phyloP scores from a whole-genome alignment of 441 rosid species.

The Pelargonium citronellum region DNA sequence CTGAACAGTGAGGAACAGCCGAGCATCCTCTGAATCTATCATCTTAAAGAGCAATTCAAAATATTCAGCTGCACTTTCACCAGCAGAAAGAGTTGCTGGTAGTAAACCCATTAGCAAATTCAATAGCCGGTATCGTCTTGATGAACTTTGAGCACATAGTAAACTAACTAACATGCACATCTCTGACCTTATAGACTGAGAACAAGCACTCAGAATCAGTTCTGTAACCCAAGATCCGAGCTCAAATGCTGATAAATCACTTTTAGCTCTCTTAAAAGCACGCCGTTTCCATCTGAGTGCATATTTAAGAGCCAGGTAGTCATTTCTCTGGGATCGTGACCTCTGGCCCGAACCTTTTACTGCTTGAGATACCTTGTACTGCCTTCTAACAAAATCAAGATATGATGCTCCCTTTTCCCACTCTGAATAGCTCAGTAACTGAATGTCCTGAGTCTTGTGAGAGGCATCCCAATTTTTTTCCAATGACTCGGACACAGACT shows the following conservation, averaged over 20 bases:
- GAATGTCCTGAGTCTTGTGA: conserved; percentile 73
- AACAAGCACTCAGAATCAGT: conserved; percentile 98
- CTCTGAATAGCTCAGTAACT: conserved; percentile 88
- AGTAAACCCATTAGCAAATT: conserved; percentile 80
- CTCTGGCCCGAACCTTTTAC: conserved; percentile 67
- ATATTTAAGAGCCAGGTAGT: conserved; percentile 88
- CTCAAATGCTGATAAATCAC: conserved; percentile 79
- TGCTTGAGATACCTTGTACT: conserved; percentile 84
- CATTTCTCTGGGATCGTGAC: conserved; percentile 76
- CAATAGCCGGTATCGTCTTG: conserved; percentile 79
- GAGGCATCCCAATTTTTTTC: conserved; percentile 72
- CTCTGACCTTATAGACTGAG: conserved; percentile 97
- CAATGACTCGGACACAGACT: conserved; percentile 42
- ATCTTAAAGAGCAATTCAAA: conserved; percentile 96
- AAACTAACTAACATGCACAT: conserved; percentile 95
- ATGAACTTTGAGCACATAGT: conserved; percentile 84
- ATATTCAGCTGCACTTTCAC: conserved; percentile 98
- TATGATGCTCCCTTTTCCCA: conserved; percentile 99
- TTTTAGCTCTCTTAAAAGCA: conserved; percentile 56
- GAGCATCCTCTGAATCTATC: conserved; percentile 93
- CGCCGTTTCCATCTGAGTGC: conserved; percentile 88
- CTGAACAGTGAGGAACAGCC: conserved; percentile 89
- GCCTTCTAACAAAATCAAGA: conserved; percentile 99
- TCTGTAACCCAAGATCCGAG: conserved; percentile 99
- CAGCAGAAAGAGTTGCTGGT: conserved; percentile 89